Evolutionary conservation across 2,329 filamentous ascomycete species (phyloP).

Genomic region (Venturia carpophila): DNA sequence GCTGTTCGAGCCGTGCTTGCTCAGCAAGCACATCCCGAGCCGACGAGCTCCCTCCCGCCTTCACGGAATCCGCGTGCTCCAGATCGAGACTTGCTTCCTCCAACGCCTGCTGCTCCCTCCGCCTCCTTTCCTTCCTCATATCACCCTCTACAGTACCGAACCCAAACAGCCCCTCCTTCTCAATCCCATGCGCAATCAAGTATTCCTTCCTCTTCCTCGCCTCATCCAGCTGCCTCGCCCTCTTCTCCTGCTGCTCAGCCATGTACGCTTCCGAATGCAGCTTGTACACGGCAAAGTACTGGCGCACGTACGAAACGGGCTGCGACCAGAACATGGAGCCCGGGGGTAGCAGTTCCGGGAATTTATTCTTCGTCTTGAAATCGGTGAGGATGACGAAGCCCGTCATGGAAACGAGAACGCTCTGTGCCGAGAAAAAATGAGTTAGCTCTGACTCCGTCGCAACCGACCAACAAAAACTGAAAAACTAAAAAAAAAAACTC

Average conservation of each 20-base stretch:
- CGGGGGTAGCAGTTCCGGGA: constrained; percentile 63
- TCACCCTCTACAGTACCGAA: constrained; percentile 40
- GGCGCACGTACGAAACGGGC: constrained; percentile 58
- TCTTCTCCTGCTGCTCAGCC: constrained; percentile 59
- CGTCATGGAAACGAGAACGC: constrained; percentile 62
- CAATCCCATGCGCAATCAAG: constrained; percentile 75
- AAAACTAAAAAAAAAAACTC: not conserved
- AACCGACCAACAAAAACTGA: no score
- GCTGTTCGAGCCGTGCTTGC: no score
- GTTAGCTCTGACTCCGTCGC: not conserved
- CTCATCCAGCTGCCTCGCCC: constrained; percentile 70
- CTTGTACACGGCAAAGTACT: constrained; percentile 63
- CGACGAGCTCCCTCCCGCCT: no score
- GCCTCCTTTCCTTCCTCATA: constrained; percentile 20
- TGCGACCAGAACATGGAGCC: constrained; percentile 60
- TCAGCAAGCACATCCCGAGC: no score
- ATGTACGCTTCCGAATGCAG: constrained; percentile 69
- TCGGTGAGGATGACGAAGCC: constrained; percentile 67
- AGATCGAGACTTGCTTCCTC: not conserved
- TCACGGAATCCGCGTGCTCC: no score
- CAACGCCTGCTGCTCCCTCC: constrained; percentile 23
- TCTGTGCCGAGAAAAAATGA: constrained; percentile 33
- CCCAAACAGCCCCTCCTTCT: constrained; percentile 46
- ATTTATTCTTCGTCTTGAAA: constrained; percentile 72
- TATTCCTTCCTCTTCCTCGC: constrained; percentile 80